Evolutionary conservation across 2,329 filamentous ascomycete species (phyloP).

Genomic region (Chaetomium olivaceum): DNA sequence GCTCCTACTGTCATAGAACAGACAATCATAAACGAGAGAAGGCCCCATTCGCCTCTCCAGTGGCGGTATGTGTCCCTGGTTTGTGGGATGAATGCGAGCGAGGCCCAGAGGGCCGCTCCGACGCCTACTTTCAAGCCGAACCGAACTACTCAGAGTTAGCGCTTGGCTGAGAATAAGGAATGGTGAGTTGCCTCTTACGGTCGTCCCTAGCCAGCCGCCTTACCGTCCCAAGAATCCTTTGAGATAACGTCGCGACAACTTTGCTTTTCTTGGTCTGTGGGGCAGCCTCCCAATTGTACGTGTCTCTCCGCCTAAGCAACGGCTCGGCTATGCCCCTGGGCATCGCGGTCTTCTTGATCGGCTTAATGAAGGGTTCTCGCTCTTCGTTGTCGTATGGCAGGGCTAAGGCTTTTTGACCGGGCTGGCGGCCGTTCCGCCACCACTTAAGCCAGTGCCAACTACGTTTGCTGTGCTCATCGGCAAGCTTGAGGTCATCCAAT

Average conservation of each 20-base stretch:
- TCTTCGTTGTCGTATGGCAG: slow-evolving; percentile 47
- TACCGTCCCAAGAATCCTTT: slow-evolving; percentile 47
- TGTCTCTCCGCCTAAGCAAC: slow-evolving; percentile 55
- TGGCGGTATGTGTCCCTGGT: slow-evolving; percentile 79
- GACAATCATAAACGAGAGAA: slow-evolving; percentile 96
- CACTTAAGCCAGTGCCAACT: slow-evolving; percentile 87
- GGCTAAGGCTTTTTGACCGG: slow-evolving; percentile 26
- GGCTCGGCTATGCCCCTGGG: slow-evolving; percentile 58
- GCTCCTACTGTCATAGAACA: slow-evolving; percentile 97
- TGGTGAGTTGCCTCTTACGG: slow-evolving; percentile 40
- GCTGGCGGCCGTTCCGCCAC: slow-evolving; percentile 53
- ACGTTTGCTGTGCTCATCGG: slow-evolving; percentile 60
- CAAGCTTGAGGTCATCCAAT: slow-evolving; percentile 79
- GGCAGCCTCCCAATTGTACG: slow-evolving; percentile 58
- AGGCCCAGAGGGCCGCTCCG: slow-evolving; percentile 83
- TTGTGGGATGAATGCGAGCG: slow-evolving; percentile 78
- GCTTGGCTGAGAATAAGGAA: not conserved
- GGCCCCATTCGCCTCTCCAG: slow-evolving; percentile 95
- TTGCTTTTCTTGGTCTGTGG: slow-evolving; percentile 45
- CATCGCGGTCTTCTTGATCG: slow-evolving; percentile 55
- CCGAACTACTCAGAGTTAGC: slow-evolving; percentile 45
- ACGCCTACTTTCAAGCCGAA: slow-evolving; percentile 94
- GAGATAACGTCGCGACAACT: slow-evolving; percentile 48
- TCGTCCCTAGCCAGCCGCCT: slow-evolving; percentile 57
- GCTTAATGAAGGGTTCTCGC: slow-evolving; percentile 45